Percentiles rank a stretch among this genome's conserved stretches.
Evolutionary conservation across 1,139 yeast genomes (phyloP).

Genomic region (Torulaspora globosa): DNA sequence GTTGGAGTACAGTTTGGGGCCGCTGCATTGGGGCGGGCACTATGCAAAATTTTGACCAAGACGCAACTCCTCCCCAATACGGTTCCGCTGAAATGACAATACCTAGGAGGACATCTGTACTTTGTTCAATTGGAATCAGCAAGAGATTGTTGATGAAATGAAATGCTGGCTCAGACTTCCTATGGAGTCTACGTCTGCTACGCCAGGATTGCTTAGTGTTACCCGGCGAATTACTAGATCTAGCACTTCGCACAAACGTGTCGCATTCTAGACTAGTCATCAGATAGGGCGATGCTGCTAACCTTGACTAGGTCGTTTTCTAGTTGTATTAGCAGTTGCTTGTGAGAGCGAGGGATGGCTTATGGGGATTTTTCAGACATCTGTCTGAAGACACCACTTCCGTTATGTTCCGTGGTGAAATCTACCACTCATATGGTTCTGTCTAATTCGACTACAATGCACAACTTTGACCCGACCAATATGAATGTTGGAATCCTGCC

Average conservation of each 20-base stretch:
- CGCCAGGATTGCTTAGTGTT: background rate
- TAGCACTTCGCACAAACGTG: slow-evolving; percentile 8
- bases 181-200: too few relatives aligned
- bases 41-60: too few relatives aligned
- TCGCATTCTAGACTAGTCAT: background rate
- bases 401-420: slow-evolving; percentile 52
- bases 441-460: slow-evolving; percentile 23
- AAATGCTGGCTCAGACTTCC: too few relatives aligned
- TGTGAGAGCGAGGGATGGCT: slow-evolving; percentile 34
- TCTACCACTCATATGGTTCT: slow-evolving; percentile 30
- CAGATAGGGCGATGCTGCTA: background rate
- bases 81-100: too few relatives aligned
- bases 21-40: too few relatives aligned
- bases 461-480: slow-evolving; percentile 26
- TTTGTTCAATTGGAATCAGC: too few relatives aligned
- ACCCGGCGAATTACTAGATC: slow-evolving; percentile 3
- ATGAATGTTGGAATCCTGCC: slow-evolving; percentile 58
- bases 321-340: too few relatives aligned
- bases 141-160: too few relatives aligned
- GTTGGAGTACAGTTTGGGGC: too few relatives aligned
- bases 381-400: slow-evolving; percentile 68
- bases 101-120: too few relatives aligned
- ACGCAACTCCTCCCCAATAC: too few relatives aligned
- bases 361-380: slow-evolving; percentile 70
- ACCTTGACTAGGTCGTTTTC: background rate